Evolutionary conservation across 164 flowering plant genomes (phyloP), one percentile per base, ranked within the genome.

Genomic region (Cinnamomum chago): DNA sequence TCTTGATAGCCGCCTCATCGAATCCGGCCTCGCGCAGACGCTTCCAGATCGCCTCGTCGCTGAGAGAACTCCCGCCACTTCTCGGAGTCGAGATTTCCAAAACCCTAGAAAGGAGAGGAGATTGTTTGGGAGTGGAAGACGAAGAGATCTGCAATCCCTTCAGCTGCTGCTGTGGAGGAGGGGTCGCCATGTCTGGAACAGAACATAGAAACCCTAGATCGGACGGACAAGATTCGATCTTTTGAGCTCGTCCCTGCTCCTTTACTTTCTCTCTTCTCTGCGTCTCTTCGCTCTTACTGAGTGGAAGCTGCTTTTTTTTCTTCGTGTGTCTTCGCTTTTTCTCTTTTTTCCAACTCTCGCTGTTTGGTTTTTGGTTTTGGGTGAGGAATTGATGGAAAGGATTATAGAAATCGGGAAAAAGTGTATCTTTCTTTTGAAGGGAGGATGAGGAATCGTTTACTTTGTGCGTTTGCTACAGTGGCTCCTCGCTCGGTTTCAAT

Each of bases 1-100:
- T 83, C 65, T 84, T 87, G 72, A 95, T 86, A 7, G 95, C 88
- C 51, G 90, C 98, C 71, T 93, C 97, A 65, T 93, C 97, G 62
- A 95, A 85, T 0, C 99, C 99, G 20, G 95, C 90, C 2, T 93
- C 94, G 33, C 80, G 83, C 24, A 93, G 92, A 1, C 90, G 88
- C 80, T 75, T 87, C 97, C 91, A 93, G 65, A 90, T 86, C 52
- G 82, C 47, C 22, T 92, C 97, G 64, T 95, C 98, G 72, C 71
- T 83, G 33, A 91, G 71, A 67, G 88, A 84, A 50, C 79, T 83
- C 25, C 78, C 78, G 12, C 65, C 74, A 28, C 50, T 68, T 55
- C 55, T 67, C 15, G 74, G 55, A 68, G 58, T 67, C 50, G 70
- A 18, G 18, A 40, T 25, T 20, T 68, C 55, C 20, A 47, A 40